A percentile compares a stretch with the other conserved stretches of the same genome.
Conservation (phyloP, 1,139 yeast genomes). For the Hansenula anomala region DNA sequence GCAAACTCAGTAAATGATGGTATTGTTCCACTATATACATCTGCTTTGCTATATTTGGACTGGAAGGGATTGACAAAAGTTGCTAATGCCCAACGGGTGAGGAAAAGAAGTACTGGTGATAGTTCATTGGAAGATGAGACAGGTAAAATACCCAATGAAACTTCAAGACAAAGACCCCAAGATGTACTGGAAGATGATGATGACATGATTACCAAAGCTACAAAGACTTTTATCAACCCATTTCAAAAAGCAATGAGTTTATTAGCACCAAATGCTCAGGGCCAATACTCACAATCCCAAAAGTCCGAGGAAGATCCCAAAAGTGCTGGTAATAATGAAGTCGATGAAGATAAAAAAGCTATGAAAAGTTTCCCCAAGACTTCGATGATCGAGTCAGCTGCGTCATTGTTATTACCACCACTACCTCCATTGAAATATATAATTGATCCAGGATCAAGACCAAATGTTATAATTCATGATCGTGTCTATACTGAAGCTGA, state of each 20-base stretch:
- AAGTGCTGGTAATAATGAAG: conserved; percentile 1
- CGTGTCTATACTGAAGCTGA: conserved; percentile 62
- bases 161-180: conserved; percentile 2
- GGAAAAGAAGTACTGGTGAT: conserved; percentile 10
- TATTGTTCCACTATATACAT: conserved; percentile 87
- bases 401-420: conserved; percentile 81
- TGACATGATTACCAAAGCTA: conserved; percentile 10
- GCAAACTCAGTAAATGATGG: conserved; percentile 57
- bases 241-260: conserved; percentile 19
- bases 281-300: conserved; percentile 1
- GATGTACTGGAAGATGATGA: conserved; percentile 8
- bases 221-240: conserved; percentile 15
- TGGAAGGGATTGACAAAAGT: conserved; percentile 72
- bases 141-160: conserved; percentile 19
- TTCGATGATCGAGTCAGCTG: conserved; percentile 78
- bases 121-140: conserved; percentile 5
- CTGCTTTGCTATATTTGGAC: conserved; percentile 65
- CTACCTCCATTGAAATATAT: conserved; percentile 69
- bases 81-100: conserved; percentile 37
- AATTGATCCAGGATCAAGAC: conserved; percentile 53
- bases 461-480: conserved; percentile 68
- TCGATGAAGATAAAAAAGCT: background rate
- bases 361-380: conserved; percentile 50
- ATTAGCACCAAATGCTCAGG: conserved; percentile 15
- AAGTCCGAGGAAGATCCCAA: background rate